Evolutionary conservation across 2,329 filamentous ascomycete genomes (phyloP), one percentile per base, ranked within the genome.

Genomic region (Trichoderma sp.): DNA sequence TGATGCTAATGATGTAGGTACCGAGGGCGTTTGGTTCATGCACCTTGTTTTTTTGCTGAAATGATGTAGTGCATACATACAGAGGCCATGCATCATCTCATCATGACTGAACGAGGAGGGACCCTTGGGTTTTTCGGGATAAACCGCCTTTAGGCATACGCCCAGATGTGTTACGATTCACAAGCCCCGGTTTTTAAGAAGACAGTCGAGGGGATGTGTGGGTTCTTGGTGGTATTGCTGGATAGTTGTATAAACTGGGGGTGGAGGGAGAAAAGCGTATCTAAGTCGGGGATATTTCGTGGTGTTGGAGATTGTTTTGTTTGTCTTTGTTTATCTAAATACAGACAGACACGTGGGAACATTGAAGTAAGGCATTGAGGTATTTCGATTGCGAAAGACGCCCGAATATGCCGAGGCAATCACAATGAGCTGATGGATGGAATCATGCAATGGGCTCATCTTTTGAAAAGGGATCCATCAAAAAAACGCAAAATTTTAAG

Each of bases 1-100:
- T 53, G 47, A 53, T 62, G 57, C 66, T 34, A 58, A 36, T n/a
- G 43, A 66, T 17, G 43, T 59, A 34, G 26, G 39, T 26, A 61
- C 32, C 50, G 64, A 50, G 30, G 28, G 66, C 8, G 32, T 68
- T 47, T 59, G 66, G 66, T 69, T 69, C 66, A 69, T 69, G 66
- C 66, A 62, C 66, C 20, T 13, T 62, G 66, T 28, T 50, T 23
- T 57, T 43, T 17, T 43, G 17, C 39, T n/a, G 39, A 17, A 15
- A 47, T 53, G 57, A 34, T 61, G 36, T 62, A 36, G 30, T 50
- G 47, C 64, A 53, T 55, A 61, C 66, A 61, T 68, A 68, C 20
- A 26, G 34, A 26, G 39, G 13, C 12, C 13, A 68, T 68, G 55
- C 66, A 68, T 61, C 66, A 68, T 61, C 53, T 61, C 66, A 68